Evolutionary conservation across 2,329 filamentous ascomycete genomes (phyloP), one percentile per base, ranked within the genome.

Genomic region (Cryphonectria naterciae): DNA sequence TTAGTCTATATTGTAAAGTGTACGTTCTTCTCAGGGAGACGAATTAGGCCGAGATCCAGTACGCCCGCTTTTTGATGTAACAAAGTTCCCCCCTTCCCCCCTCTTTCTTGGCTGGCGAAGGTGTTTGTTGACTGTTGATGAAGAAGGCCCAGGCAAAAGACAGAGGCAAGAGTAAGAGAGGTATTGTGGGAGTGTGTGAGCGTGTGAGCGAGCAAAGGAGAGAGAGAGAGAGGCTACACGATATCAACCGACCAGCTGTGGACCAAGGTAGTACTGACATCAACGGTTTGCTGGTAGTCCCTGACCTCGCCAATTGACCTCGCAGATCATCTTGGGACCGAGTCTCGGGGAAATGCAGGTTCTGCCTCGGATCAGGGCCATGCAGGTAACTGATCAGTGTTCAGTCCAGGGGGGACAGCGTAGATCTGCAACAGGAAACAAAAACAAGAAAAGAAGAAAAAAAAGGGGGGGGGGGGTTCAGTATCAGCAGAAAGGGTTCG

Each of bases 381-480:
- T 58, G 54, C 25, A 58, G 28, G 6, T 28, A 8, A 32, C 28
- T 32, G n/a, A n/a, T 17, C 54, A 35, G 28, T 19, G 28, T 17
- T 35, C 54, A 32, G 54, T 32, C 17, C 52, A 56, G n/a, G 25
- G 25, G 52, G 4, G 17, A 4, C 25, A 56, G 52, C 11, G n/a
- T 28, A 28, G 25, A 35, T 32, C 54, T 58, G 54, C 54, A 58
- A 25, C 11, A 41, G 39, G 61, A 63, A 25, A n/a, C n/a, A n/a
- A n/a, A n/a, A n/a, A n/a, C n/a, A n/a, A n/a, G n/a, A n/a, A n/a
- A n/a, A n/a, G n/a, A n/a, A n/a, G n/a, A n/a, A n/a, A n/a, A n/a
- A n/a, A n/a, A n/a, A n/a, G n/a, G n/a, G n/a, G 43, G 35, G 58
- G 39, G 39, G 58, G n/a, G n/a, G 61, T 25, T n/a, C 61, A 63